Conservation (phyloP, 192 early-diverging fungal species). For the Kappamyces sp. region DNA sequence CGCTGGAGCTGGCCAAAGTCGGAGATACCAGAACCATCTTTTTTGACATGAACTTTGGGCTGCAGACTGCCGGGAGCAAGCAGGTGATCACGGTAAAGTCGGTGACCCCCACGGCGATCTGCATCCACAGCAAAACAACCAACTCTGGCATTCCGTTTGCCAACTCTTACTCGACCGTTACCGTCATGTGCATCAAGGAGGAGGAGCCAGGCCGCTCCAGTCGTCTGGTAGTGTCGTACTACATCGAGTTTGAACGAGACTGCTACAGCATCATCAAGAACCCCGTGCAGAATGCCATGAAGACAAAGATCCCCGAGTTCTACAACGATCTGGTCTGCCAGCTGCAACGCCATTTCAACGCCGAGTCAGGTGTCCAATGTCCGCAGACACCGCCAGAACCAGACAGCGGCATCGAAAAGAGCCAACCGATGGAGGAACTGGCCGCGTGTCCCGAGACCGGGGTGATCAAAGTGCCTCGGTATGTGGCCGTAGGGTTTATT, state of each 20-base stretch:
- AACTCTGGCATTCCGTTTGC: slow-evolving; percentile 9
- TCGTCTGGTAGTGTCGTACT: background rate
- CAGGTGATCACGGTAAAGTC: slow-evolving; percentile 1
- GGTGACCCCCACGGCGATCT: background rate
- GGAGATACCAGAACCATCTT: slow-evolving; percentile 9
- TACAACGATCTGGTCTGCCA: slow-evolving; percentile 6
- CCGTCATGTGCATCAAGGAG: slow-evolving; percentile 9
- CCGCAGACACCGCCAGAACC: background rate
- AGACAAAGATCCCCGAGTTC: slow-evolving; percentile 1
- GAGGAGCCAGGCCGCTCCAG: background rate
- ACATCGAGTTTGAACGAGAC: slow-evolving; percentile 4
- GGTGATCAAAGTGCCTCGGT: too few relatives aligned
- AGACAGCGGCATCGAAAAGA: background rate
- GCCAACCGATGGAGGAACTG: too few relatives aligned
- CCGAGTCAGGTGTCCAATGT: background rate
- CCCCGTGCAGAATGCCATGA: slow-evolving; percentile 8
- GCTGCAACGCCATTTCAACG: background rate
- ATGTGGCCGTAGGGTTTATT: too few relatives aligned
- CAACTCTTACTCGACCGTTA: slow-evolving; percentile 3
- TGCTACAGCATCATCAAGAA: slow-evolving; percentile 7
- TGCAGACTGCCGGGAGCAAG: slow-evolving; percentile 6
- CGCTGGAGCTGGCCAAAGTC: background rate
- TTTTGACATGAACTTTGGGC: slow-evolving; percentile 10
- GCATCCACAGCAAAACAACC: slow-evolving; percentile 7
- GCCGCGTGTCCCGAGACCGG: too few relatives aligned